phyloP scores from a whole-genome alignment of 1,139 yeast species.

The Taphrina communis region DNA sequence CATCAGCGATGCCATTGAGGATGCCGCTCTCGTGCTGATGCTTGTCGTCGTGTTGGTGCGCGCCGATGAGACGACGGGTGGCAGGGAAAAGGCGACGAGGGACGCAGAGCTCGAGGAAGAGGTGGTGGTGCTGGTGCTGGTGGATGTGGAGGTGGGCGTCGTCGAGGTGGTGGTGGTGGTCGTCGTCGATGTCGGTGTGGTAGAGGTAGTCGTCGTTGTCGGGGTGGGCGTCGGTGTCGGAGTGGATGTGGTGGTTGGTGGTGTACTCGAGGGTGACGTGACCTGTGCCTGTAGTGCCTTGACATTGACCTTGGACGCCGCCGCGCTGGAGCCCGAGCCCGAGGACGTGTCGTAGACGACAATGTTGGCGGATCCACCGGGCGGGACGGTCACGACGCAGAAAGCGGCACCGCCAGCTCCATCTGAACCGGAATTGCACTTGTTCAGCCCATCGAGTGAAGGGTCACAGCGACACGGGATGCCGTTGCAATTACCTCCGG shows the following conservation, averaged over 20 bases:
- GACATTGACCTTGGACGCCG: conserved; percentile 16
- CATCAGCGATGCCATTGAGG: conserved; percentile 2
- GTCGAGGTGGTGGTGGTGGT: conserved; percentile 10
- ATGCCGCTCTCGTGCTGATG: background rate
- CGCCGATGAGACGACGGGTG: background rate
- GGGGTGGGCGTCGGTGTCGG: conserved; percentile 2
- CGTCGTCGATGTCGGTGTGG: conserved; percentile 1
- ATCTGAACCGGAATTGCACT: conserved; percentile 54
- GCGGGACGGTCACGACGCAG: conserved; percentile 80
- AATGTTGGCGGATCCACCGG: conserved; percentile 68
- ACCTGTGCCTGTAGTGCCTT: conserved; percentile 11
- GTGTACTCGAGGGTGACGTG: background rate
- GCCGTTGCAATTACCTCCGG: conserved; percentile 73
- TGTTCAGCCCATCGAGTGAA: conserved; percentile 62
- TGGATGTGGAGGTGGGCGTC: conserved; percentile 3
- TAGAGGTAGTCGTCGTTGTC: conserved; percentile 3
- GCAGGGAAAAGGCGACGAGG: background rate
- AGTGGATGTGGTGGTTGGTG: background rate
- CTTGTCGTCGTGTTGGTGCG: background rate
- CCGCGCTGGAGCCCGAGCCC: conserved; percentile 14
- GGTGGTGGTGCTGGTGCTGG: conserved; percentile 6
- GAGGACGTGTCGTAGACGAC: conserved; percentile 61
- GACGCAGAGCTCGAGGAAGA: conserved; percentile 5
- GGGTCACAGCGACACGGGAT: conserved; percentile 81
- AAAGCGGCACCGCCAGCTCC: conserved; percentile 73